phyloP scores from a whole-genome alignment of 345 rosid species.

The Firmiana major region DNA sequence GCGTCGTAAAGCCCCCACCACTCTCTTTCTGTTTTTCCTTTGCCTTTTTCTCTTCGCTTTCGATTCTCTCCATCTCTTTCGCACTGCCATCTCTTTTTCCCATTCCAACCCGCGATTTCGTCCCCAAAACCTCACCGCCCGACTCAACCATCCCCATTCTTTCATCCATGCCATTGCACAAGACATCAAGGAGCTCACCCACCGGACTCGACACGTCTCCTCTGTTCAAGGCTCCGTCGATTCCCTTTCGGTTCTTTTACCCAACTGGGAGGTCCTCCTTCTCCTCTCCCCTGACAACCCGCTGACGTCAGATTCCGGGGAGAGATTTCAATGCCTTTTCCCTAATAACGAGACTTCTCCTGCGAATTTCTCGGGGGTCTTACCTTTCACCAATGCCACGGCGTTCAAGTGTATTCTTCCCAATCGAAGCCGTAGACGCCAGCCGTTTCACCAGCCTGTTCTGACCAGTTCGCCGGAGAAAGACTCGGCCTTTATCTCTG shows the following conservation, averaged over 20 bases:
- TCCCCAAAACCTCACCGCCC: too few species aligned
- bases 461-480: constrained; percentile 29
- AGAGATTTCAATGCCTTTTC: constrained; percentile 45
- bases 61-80: constrained; percentile 29
- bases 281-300: constrained; percentile 32
- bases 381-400: constrained; percentile 47
- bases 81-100: constrained; percentile 10
- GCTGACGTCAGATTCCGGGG: not conserved
- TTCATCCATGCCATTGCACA: constrained; percentile 14
- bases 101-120: not conserved
- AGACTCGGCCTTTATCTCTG: constrained; percentile 8
- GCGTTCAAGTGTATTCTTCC: constrained; percentile 65
- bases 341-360: constrained; percentile 46
- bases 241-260: constrained; percentile 54
- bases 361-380: constrained; percentile 45
- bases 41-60: constrained; percentile 11
- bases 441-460: constrained; percentile 49
- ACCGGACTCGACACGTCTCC: constrained; percentile 6
- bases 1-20: constrained; percentile 13
- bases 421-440: constrained; percentile 34
- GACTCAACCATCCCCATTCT: too few species aligned
- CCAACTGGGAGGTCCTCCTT: constrained; percentile 70
- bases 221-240: constrained; percentile 21
- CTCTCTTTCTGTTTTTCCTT: constrained; percentile 10
- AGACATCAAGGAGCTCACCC: not conserved